Conservation (phyloP, 2,329 filamentous ascomycete species). For the Fusarium cicatricum region DNA sequence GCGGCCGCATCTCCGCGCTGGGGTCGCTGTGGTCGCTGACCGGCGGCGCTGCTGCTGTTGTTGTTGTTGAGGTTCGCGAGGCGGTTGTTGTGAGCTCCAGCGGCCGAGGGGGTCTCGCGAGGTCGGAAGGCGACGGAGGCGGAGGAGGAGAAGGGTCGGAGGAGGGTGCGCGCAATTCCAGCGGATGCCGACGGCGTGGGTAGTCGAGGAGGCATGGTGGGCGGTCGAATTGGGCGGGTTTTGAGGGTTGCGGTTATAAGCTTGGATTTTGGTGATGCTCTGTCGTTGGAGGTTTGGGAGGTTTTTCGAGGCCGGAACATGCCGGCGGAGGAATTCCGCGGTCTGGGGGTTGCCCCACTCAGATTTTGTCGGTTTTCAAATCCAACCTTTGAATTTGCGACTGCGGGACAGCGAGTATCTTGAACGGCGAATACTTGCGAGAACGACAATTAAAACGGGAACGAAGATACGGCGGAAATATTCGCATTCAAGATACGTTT, state of each 20-base stretch:
- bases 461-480: too few relatives aligned
- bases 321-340: slow-evolving; percentile 39
- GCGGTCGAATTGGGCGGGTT: slow-evolving; percentile 17
- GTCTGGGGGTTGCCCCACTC: slow-evolving; percentile 28
- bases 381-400: slow-evolving; percentile 17
- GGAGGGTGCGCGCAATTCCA: slow-evolving; percentile 17
- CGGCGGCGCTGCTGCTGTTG: slow-evolving; percentile 20
- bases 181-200: slow-evolving; percentile 38
- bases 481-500: not conserved
- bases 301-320: slow-evolving; percentile 38
- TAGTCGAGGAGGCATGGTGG: slow-evolving; percentile 54
- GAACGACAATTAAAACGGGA: not conserved
- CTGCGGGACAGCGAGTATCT: not conserved
- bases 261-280: slow-evolving; percentile 28
- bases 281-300: slow-evolving; percentile 34
- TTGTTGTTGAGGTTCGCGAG: slow-evolving; percentile 34
- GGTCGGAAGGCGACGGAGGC: slow-evolving; percentile 36
- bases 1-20: slow-evolving; percentile 41
- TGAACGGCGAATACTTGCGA: slow-evolving; percentile 1
- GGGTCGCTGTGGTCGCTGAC: not conserved
- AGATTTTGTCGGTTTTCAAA: slow-evolving; percentile 38
- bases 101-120: slow-evolving; percentile 23
- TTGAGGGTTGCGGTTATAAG: slow-evolving; percentile 5
- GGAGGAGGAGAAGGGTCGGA: slow-evolving; percentile 45
- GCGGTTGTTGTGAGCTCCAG: slow-evolving; percentile 26